phyloP scores from a whole-genome alignment of 257 asterid species.

The Forsythia viridissima region DNA sequence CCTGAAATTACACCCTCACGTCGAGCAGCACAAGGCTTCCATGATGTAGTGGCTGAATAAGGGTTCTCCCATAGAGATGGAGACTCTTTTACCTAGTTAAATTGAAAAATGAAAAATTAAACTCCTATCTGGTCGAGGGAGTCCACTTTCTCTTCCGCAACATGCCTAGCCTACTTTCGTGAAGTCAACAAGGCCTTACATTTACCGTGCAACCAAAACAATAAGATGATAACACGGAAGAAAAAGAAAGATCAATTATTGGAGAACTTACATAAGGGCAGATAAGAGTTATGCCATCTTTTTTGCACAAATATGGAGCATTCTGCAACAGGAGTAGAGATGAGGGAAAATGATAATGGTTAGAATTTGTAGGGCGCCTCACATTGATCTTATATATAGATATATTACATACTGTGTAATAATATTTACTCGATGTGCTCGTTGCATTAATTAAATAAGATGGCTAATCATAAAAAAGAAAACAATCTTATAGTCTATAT shows the following conservation, averaged over 20 bases:
- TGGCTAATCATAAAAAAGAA: not conserved
- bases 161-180: too few relatives aligned
- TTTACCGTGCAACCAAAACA: constrained; percentile 6
- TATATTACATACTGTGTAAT: not conserved
- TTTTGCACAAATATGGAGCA: constrained; percentile 87
- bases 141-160: too few relatives aligned
- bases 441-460: not conserved
- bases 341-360: constrained; percentile 19
- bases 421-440: not conserved
- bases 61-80: constrained; percentile 98
- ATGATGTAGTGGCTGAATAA: constrained; percentile 88
- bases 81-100: constrained; percentile 78
- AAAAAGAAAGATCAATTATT: constrained; percentile 4
- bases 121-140: not conserved
- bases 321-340: constrained; percentile 54
- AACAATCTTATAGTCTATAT: not conserved
- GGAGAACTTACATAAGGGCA: constrained; percentile 78
- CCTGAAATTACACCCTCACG: constrained; percentile 74
- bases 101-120: constrained; percentile 15
- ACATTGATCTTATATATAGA: not conserved
- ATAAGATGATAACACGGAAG: constrained; percentile 2
- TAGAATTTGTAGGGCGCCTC: not conserved
- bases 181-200: too few relatives aligned
- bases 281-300: constrained; percentile 87
- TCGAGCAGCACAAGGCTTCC: constrained; percentile 96